Conservation (phyloP, 495 filamentous ascomycete genomes). For the Aspergillus sparsus region DNA sequence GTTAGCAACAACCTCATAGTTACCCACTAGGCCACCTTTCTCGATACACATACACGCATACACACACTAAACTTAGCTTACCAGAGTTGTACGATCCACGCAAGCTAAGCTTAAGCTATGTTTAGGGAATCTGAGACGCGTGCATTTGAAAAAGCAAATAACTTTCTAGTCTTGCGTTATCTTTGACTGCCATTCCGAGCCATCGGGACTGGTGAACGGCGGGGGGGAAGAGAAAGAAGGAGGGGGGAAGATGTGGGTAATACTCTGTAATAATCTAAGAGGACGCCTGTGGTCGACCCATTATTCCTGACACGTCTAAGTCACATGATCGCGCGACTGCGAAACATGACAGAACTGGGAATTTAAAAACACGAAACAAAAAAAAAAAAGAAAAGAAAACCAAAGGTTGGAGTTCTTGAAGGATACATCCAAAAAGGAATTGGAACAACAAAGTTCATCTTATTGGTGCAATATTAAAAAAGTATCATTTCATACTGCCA, state of each 20-base stretch:
- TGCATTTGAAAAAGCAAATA: slow-evolving; percentile 34
- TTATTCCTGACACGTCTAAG: background rate
- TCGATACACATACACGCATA: slow-evolving; percentile 20
- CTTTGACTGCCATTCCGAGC: slow-evolving; percentile 16
- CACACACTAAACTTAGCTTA: slow-evolving; percentile 22
- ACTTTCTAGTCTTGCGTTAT: slow-evolving; percentile 13
- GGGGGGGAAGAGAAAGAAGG: background rate
- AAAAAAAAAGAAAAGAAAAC: too few relatives aligned
- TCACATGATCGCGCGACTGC: slow-evolving; percentile 16
- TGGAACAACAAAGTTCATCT: too few relatives aligned
- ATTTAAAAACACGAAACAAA: too few relatives aligned
- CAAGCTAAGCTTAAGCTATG: slow-evolving; percentile 35
- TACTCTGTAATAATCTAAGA: background rate
- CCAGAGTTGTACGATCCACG: slow-evolving; percentile 22
- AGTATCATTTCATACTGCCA: too few relatives aligned
- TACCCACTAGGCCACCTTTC: slow-evolving; percentile 4
- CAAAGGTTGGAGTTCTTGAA: too few relatives aligned
- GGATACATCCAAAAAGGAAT: too few relatives aligned
- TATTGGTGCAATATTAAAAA: too few relatives aligned
- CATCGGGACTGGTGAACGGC: slow-evolving; percentile 19
- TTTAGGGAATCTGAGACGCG: slow-evolving; percentile 25
- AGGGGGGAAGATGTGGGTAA: background rate
- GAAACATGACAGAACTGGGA: background rate
- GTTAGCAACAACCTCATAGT: slow-evolving; percentile 1
- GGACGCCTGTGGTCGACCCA: background rate